These are phyloP conservation scores for Nemania abortiva DNA, from an alignment of 2,329 filamentous ascomycete species.

Conservation along the genomic window DNA sequence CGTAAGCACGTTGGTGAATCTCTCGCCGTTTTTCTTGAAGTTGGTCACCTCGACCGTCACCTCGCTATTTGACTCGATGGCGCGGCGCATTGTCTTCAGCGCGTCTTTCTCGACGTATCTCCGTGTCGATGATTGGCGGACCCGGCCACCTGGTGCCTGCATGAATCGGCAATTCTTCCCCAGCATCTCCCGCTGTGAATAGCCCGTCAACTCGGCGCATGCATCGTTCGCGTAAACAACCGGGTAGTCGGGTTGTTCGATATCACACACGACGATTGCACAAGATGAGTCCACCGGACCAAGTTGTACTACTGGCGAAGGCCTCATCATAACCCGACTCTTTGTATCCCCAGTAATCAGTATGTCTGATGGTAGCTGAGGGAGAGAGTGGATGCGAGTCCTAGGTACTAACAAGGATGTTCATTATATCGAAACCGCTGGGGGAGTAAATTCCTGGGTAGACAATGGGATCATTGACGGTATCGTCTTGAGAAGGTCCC, in stretches of 20 bases:
- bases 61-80: conserved; percentile 60
- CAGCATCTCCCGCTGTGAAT: conserved; percentile 77
- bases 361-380: background rate
- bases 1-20: conserved; percentile 85
- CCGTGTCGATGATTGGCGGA: conserved; percentile 68
- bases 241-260: conserved; percentile 77
- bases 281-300: conserved; percentile 87
- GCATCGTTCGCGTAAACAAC: conserved; percentile 88
- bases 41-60: conserved; percentile 73
- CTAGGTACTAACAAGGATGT: conserved; percentile 61
- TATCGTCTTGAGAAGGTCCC: conserved; percentile 8
- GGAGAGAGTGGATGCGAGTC: background rate
- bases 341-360: conserved; percentile 41
- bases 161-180: conserved; percentile 88
- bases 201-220: conserved; percentile 84
- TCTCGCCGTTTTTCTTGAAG: conserved; percentile 82
- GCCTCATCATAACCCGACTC: conserved; percentile 74
- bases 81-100: conserved; percentile 65
- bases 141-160: conserved; percentile 77
- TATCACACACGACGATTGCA: conserved; percentile 85
- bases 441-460: conserved; percentile 68
- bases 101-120: conserved; percentile 76
- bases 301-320: conserved; percentile 81
- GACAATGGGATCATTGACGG: conserved; percentile 60
- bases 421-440: conserved; percentile 68